Percentiles rank a stretch among this genome's conserved stretches.
phyloP scores from a whole-genome alignment of 306 rosid species.

The Vicia villosa region DNA sequence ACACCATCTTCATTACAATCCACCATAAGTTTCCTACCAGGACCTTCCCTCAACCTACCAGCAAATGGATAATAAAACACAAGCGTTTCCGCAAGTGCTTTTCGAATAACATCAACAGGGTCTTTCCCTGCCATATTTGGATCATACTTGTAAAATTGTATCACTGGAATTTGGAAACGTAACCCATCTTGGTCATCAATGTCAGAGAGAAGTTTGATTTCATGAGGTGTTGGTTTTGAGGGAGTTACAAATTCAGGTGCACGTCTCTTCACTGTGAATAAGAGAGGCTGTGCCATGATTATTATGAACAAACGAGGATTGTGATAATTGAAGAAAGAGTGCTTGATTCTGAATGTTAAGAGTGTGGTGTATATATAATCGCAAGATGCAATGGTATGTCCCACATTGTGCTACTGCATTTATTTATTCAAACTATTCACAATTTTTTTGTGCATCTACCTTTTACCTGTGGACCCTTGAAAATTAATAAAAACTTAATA shows the following conservation, averaged over 20 bases:
- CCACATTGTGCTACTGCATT: neutral
- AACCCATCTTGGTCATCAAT: constrained; percentile 48
- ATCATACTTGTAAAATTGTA: constrained; percentile 35
- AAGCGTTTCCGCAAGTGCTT: constrained; percentile 38
- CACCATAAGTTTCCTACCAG: constrained; percentile 38
- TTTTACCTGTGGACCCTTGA: too few relatives aligned
- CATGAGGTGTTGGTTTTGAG: constrained; percentile 36
- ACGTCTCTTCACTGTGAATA: constrained; percentile 22
- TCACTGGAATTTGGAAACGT: constrained; percentile 45
- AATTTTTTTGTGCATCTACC: neutral
- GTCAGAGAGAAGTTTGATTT: constrained; percentile 41
- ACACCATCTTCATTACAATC: constrained; percentile 45
- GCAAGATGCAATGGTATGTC: neutral
- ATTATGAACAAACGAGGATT: neutral
- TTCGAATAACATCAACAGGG: constrained; percentile 36
- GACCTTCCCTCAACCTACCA: constrained; percentile 41
- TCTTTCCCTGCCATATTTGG: constrained; percentile 32
- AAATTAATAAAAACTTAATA: too few relatives aligned
- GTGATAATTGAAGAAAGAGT: too few relatives aligned
- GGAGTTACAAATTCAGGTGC: constrained; percentile 35
- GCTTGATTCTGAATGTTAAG: neutral
- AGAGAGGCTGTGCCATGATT: neutral
- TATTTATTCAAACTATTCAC: neutral
- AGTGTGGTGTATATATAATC: neutral
- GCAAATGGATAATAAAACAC: constrained; percentile 49